These are phyloP conservation scores for Thozetella sp. DNA, from an alignment of 495 filamentous ascomycete genomes.

Conservation along the genomic window DNA sequence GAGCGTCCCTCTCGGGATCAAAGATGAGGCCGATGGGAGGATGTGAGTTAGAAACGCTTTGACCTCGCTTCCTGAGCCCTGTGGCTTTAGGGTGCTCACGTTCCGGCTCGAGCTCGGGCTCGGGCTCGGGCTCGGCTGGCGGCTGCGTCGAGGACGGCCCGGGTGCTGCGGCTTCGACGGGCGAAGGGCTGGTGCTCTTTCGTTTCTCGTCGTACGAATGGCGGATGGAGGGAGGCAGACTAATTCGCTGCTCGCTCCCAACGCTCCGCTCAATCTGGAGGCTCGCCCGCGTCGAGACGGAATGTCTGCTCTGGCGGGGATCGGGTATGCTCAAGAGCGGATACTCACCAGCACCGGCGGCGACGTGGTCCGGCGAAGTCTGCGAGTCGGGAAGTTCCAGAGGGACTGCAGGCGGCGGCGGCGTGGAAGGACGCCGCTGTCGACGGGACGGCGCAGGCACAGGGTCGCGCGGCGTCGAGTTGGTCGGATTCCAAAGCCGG, in stretches of 20 bases:
- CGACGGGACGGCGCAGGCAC: constrained; percentile 20
- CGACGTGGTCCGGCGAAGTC: constrained; percentile 26
- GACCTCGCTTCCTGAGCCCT: constrained; percentile 24
- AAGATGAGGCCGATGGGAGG: constrained; percentile 33
- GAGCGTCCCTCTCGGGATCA: constrained; percentile 15
- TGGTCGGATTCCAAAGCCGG: constrained; percentile 66
- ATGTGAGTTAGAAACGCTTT: constrained; percentile 28
- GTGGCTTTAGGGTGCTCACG: constrained; percentile 13
- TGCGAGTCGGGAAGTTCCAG: constrained; percentile 41
- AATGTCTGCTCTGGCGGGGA: constrained; percentile 58
- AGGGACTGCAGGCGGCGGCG: constrained; percentile 47
- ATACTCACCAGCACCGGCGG: constrained; percentile 58
- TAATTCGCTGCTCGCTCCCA: constrained; percentile 67
- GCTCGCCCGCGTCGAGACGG: constrained; percentile 55
- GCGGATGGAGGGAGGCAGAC: constrained; percentile 61
- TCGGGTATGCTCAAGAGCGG: constrained; percentile 73
- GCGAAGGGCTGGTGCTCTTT: constrained; percentile 27
- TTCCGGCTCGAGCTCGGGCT: constrained; percentile 18
- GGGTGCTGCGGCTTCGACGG: constrained; percentile 24
- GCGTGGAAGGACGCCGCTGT: constrained; percentile 41
- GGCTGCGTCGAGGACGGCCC: constrained; percentile 19
- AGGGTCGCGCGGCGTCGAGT: constrained; percentile 56
- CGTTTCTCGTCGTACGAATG: constrained; percentile 51
- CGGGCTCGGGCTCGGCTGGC: constrained; percentile 29
- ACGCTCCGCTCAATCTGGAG: constrained; percentile 68